Evolutionary conservation across 2,329 filamentous ascomycete species (phyloP), one percentile per base, ranked within the genome.

Genomic region (Chrysoporthe cubensis): DNA sequence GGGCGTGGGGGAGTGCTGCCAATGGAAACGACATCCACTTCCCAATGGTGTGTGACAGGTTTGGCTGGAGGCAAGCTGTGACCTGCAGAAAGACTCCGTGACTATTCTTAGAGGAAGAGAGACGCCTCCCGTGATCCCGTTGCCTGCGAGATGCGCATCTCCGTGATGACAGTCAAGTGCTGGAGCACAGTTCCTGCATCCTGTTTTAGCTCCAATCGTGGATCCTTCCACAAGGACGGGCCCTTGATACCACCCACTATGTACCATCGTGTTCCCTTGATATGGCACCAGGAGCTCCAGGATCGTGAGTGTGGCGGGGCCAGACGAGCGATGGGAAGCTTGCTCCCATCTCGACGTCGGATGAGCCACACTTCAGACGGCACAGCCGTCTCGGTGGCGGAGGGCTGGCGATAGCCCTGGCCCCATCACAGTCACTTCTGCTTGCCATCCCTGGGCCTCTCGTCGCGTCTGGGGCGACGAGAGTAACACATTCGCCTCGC

Each of bases 161-260:
- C 42, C n/a, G 50, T 43, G 59, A 21, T 66, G 40, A 42, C 52
- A 44, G 52, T 68, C 58, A 58, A 32, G 63, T 68, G 66, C 37
- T 40, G 37, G 6, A 9, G 5, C 37, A 9, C 37, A 40, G 37
- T 40, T 9, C 37, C 37, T 26, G 26, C 63, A 43, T 48, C 43
- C 63, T 57, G 32, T 32, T 60, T 52, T 54, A 58, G 46, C 61
- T 34, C 46, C 42, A 37, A 61, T 32, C 14, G 56, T 26, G 48
- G 32, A 54, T 18, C 34, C 9, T 48, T 46, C 8, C 46, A 50
- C 62, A 26, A 21, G 60, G 43, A 56, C 26, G 42, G 21, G 54
- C 43, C 26, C 16, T 56, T 56, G 40, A n/a, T n/a, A 26, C 18
- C 6, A 26, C 26, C 26, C 26, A 26, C 26, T 26, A 26, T 44